Base-by-base conservation (phyloP, 192 early-diverging fungal genomes). In the Entomortierella beljakovae region DNA sequence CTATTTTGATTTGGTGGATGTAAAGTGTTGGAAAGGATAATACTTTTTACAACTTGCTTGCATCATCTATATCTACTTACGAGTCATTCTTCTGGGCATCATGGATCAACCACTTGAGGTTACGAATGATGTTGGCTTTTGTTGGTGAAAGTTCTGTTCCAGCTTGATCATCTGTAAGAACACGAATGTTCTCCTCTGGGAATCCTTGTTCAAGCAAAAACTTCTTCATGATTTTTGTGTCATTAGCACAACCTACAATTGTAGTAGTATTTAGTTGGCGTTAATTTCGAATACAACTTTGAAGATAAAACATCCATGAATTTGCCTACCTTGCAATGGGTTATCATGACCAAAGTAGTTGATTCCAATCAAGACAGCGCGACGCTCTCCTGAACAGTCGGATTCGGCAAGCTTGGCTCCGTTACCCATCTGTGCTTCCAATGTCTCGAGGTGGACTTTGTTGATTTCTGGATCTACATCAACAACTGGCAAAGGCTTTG, bases 61-160 rank as follows among this genome's bases (percentile, higher is more conserved):
- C 48, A 75, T 58, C 32, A 2, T 20, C 6, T 3, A 7, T 57
- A 9, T 72, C 28, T 26, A 82, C 82, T 26, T 88, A 81, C 53
- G 85, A 79, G 61, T 89, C 88, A 11, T 86, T 81, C 50, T 81
- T 66, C 69, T 81, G 53, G 9, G 85, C 83, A 52, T 71, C 83
- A 20, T 43, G 64, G n/a, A 89, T 80, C 32, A 88, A 66, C 87
- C 87, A 88, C 31, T 74, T 22, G 58, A 89, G 71, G 11, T 73
- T 83, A 7, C 60, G 29, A n/a, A 89, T 25, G 32, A 89, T 86
- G 68, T 88, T 89, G 13, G 72, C 59, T 16, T 48, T 50, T 1
- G 85, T 89, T 25, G 88, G 88, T 59, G 74, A 64, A 55, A 60
- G 73, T 3, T 23, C 13, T 1, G 85, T 70, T 32, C 73, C 73